phyloP scores from a whole-genome alignment of 352 stramenopile genomes.

The Phytophthora pini region DNA sequence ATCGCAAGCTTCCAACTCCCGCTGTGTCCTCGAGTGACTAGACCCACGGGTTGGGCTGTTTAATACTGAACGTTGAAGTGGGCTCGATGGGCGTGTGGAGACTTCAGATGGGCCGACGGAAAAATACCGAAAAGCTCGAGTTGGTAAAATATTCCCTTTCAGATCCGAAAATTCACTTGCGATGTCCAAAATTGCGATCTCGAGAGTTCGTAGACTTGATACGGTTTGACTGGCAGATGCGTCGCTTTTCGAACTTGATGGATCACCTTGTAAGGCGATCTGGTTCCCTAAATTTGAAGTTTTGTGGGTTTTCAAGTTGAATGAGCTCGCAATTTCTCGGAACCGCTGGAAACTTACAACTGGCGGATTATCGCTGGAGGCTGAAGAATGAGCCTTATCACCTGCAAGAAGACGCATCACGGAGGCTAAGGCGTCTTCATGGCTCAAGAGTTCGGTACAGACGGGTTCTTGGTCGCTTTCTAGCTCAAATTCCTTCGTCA shows the following conservation, averaged over 20 bases:
- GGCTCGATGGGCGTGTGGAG: background rate
- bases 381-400: background rate
- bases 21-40: slow-evolving; percentile 11
- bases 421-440: slow-evolving; percentile 20
- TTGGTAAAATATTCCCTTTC: slow-evolving; percentile 33
- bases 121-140: slow-evolving; percentile 38
- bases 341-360: slow-evolving; percentile 34
- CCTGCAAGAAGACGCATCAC: slow-evolving; percentile 25
- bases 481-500: slow-evolving; percentile 7
- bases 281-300: background rate
- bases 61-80: slow-evolving; percentile 3
- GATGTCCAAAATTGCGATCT: slow-evolving; percentile 47
- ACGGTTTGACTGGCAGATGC: slow-evolving; percentile 4
- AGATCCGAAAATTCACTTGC: slow-evolving; percentile 22
- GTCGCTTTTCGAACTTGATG: background rate
- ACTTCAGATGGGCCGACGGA: slow-evolving; percentile 8
- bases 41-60: background rate
- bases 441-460: slow-evolving; percentile 14
- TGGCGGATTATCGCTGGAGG: background rate
- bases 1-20: slow-evolving; percentile 22
- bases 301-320: background rate
- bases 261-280: background rate
- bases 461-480: background rate
- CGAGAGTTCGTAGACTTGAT: slow-evolving; percentile 39
- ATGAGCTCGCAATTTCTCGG: slow-evolving; percentile 11